Conservation (phyloP, 2,329 filamentous ascomycete genomes). For the Ophiostoma sp. region DNA sequence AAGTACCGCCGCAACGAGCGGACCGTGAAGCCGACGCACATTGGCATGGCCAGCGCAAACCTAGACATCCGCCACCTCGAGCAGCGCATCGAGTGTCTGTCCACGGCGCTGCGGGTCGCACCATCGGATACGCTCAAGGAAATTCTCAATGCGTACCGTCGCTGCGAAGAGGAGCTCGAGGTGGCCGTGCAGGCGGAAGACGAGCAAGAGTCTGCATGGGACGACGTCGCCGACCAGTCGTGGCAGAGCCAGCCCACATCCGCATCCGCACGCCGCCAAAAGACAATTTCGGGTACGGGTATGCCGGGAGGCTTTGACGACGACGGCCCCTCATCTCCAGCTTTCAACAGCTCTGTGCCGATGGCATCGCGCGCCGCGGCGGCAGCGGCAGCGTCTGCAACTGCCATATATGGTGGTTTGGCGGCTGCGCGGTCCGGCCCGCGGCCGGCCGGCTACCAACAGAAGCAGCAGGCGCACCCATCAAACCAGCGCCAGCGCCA, state of each 20-base stretch:
- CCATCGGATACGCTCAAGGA: conserved; percentile 65
- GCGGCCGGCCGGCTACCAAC: neutral
- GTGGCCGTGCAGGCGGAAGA: conserved; percentile 61
- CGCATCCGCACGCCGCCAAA: neutral
- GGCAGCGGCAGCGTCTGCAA: conserved; percentile 31
- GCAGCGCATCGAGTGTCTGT: conserved; percentile 74
- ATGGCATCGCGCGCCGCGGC: conserved; percentile 22
- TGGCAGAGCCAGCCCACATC: conserved; percentile 24
- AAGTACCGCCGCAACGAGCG: conserved; percentile 58
- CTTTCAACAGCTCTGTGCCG: conserved; percentile 16
- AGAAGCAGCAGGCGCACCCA: conserved; percentile 16
- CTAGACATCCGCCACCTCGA: conserved; percentile 66
- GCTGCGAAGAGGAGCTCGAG: conserved; percentile 73
- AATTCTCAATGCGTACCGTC: conserved; percentile 67
- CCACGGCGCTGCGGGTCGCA: conserved; percentile 68
- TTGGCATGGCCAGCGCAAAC: conserved; percentile 56
- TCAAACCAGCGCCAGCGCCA: conserved; percentile 27
- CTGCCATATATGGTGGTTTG: conserved; percentile 23
- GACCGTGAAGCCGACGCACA: conserved; percentile 53
- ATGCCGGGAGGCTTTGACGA: conserved; percentile 52
- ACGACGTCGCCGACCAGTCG: conserved; percentile 59
- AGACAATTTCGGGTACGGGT: neutral
- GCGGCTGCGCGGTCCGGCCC: conserved; percentile 29
- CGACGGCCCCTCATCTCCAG: neutral
- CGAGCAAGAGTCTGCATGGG: conserved; percentile 64